Base-by-base conservation (phyloP, 306 rosid species). In the Quercus wislizeni region DNA sequence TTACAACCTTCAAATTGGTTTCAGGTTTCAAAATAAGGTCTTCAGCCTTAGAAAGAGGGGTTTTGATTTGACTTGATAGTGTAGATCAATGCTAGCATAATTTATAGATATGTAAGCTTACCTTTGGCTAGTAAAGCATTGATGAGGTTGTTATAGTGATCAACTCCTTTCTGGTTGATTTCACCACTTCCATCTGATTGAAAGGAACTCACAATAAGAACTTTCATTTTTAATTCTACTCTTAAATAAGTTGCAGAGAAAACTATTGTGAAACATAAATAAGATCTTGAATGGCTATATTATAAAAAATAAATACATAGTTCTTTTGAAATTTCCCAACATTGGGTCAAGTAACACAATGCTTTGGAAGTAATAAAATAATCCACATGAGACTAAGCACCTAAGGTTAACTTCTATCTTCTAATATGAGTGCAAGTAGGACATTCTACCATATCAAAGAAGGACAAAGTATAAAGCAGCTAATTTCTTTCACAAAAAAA, bases 101-200 rank as follows among this genome's bases (percentile, higher is more conserved):
- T 61, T 61, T 25, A 78, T 4, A 15, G 4, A 41, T 56, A 58
- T 70, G 72, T 55, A 75, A 64, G 41, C 63, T 25, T 83, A 95
- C 98, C 96, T 76, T 91, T 86, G 78, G 93, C 96, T 30, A 96
- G 80, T 74, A 93, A 71, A n/a, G 96, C 89, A 55, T 96, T 75
- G 59, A 96, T 91, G 90, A 96, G 82, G 38, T 90, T 92, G 74
- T 96, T 90, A 79, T 96, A 96, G 77, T 96, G 92, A 83, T 88
- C 94, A 59, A 96, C 54, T 75, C 98, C 98, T 12, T 91, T 93
- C 54, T 87, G 90, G 78, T 93, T 96, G 77, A 96, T 89, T 79
- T 80, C 70, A 20, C 96, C 97, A 19, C 75, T 84, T 80, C 98
- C 98, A 85, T 90, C 99, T 96, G 63, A 80, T 46, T 56, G 9